phyloP scores from a whole-genome alignment of 2,329 filamentous ascomycete genomes.

The Verticillium zaregamsianum region DNA sequence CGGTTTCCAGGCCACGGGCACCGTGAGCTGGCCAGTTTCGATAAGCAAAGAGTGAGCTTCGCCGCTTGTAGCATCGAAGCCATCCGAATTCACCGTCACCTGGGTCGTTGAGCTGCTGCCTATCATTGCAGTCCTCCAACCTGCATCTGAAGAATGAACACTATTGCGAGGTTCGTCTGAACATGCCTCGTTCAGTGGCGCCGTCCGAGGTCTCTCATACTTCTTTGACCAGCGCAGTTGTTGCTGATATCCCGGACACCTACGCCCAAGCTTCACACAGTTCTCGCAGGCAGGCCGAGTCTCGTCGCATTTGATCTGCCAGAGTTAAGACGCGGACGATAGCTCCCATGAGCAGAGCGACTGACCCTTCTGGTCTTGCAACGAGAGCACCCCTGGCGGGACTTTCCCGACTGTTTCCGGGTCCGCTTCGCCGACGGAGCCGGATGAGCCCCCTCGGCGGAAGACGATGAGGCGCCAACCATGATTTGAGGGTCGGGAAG shows the following conservation, averaged over 20 bases:
- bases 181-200: not conserved
- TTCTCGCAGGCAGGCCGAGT: not conserved
- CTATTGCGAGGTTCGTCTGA: too few species aligned
- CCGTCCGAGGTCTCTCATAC: not conserved
- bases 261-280: not conserved
- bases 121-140: too few species aligned
- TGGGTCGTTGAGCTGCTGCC: too few species aligned
- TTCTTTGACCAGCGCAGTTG: not conserved
- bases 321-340: not conserved
- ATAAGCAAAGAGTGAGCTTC: too few species aligned
- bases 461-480: too few species aligned
- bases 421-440: not conserved
- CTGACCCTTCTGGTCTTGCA: not conserved
- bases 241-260: not conserved
- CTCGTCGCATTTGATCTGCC: not conserved
- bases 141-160: too few species aligned
- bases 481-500: too few species aligned
- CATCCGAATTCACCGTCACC: too few species aligned
- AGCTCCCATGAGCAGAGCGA: not conserved
- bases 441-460: too few species aligned
- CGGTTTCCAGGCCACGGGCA: too few species aligned
- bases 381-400: not conserved
- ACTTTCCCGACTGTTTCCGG: not conserved
- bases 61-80: too few species aligned
- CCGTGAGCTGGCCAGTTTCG: too few species aligned